Percentiles rank a stretch among this genome's conserved stretches.
These are phyloP conservation scores for Schizosaccharomyces lindneri DNA, from an alignment of 805 yeast genomes.

Conservation along the genomic window DNA sequence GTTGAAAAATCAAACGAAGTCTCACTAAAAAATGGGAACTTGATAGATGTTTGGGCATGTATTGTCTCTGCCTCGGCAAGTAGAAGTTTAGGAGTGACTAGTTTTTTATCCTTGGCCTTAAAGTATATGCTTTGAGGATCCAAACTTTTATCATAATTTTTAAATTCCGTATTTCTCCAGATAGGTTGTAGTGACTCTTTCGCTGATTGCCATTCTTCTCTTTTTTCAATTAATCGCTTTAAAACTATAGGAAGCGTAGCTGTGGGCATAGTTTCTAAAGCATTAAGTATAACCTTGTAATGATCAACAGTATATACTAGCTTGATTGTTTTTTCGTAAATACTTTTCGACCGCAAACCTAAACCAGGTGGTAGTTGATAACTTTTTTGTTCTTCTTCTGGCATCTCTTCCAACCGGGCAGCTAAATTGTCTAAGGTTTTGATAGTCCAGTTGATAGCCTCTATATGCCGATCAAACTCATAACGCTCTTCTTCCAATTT, in stretches of 20 bases:
- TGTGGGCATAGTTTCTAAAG: constrained; percentile 83
- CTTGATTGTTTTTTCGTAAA: constrained; percentile 77
- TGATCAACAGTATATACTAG: constrained; percentile 83
- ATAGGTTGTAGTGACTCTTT: constrained; percentile 97
- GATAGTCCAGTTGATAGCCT: constrained; percentile 77
- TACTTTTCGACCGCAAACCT: constrained; percentile 75
- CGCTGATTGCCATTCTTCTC: constrained; percentile 95
- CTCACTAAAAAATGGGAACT: constrained; percentile 17
- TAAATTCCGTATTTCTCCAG: constrained; percentile 95
- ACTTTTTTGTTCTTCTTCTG: constrained; percentile 60
- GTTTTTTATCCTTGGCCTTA: constrained; percentile 86
- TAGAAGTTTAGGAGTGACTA: constrained; percentile 68
- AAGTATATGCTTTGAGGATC: constrained; percentile 91
- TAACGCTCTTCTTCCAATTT: constrained; percentile 94
- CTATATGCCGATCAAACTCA: constrained; percentile 90
- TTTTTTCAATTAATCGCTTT: constrained; percentile 84
- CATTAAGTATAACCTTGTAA: constrained; percentile 89
- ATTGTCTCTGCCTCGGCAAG: constrained; percentile 33
- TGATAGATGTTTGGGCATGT: not conserved
- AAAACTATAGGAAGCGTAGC: constrained; percentile 84
- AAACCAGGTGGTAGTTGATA: constrained; percentile 81
- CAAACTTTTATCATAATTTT: constrained; percentile 72
- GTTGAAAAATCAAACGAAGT: constrained; percentile 52
- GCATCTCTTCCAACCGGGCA: constrained; percentile 77
- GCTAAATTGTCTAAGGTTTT: constrained; percentile 91